These are phyloP conservation scores for Kurtzmaniella quercitrusa DNA, from an alignment of 1,139 yeast genomes.

Conservation along the genomic window DNA sequence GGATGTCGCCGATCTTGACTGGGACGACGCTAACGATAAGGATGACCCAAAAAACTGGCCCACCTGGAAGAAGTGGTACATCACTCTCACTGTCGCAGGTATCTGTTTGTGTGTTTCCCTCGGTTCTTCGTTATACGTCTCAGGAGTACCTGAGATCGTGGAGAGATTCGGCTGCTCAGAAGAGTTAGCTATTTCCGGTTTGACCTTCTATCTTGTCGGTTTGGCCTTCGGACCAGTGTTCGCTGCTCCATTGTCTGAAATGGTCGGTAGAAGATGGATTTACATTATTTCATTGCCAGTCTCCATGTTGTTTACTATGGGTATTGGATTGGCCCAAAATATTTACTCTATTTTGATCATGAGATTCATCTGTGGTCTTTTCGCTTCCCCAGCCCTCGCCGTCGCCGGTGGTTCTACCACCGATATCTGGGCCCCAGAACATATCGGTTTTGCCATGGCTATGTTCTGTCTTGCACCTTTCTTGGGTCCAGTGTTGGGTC, in stretches of 20 bases:
- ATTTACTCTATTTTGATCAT: constrained; percentile 59
- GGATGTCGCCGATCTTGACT: constrained; percentile 45
- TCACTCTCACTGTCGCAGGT: constrained; percentile 58
- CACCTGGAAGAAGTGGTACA: constrained; percentile 53
- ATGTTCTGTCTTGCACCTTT: constrained; percentile 67
- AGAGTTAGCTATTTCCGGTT: constrained; percentile 60
- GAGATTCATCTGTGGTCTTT: constrained; percentile 74
- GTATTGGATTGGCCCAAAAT: constrained; percentile 61
- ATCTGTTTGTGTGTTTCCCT: constrained; percentile 65
- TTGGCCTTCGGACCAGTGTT: constrained; percentile 68
- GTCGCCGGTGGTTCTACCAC: constrained; percentile 84
- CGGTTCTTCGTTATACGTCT: constrained; percentile 67
- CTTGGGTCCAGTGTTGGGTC: constrained; percentile 81
- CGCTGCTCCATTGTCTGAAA: constrained; percentile 75
- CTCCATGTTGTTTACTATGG: constrained; percentile 73
- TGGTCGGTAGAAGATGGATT: constrained; percentile 66
- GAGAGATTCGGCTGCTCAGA: constrained; percentile 45
- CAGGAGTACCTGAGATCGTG: constrained; percentile 54
- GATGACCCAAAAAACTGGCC: constrained; percentile 70
- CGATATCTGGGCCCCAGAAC: constrained; percentile 65
- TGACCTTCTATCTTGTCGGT: constrained; percentile 68
- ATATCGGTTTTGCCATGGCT: constrained; percentile 66
- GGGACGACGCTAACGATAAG: constrained; percentile 59
- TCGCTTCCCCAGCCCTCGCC: constrained; percentile 81
- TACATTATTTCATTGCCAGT: constrained; percentile 58